A percentile compares a stretch with the other conserved stretches of the same genome.
These are phyloP conservation scores for Circinella minor DNA, from an alignment of 371 early-diverging fungal genomes.

Conservation along the genomic window DNA sequence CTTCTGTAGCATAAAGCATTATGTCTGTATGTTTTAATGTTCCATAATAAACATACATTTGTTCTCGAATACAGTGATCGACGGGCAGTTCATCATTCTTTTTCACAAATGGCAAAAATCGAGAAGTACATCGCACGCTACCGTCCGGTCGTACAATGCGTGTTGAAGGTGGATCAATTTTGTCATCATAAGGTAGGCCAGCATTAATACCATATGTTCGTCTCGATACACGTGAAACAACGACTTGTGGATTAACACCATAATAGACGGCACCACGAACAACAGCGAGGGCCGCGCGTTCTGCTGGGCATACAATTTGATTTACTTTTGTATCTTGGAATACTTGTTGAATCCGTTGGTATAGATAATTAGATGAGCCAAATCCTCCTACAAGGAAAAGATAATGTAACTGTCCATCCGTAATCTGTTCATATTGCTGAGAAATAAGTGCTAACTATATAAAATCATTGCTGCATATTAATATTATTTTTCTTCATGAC, in stretches of 20 bases:
- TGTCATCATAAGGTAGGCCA: slow-evolving; percentile 56
- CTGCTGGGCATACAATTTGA: slow-evolving; percentile 47
- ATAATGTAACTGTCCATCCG: slow-evolving; percentile 31
- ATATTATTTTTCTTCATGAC: too few species aligned
- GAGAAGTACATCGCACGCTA: slow-evolving; percentile 45
- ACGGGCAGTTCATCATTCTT: slow-evolving; percentile 46
- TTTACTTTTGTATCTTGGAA: slow-evolving; percentile 27
- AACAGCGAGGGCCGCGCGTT: slow-evolving; percentile 49
- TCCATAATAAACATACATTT: slow-evolving; percentile 57
- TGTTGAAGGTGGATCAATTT: slow-evolving; percentile 32
- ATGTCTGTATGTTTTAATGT: slow-evolving; percentile 47
- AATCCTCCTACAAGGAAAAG: slow-evolving; percentile 56
- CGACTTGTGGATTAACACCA: slow-evolving; percentile 54
- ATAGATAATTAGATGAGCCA: slow-evolving; percentile 53
- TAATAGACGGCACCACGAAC: slow-evolving; percentile 57
- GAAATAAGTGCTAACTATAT: slow-evolving; percentile 42
- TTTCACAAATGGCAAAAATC: slow-evolving; percentile 47
- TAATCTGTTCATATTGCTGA: slow-evolving; percentile 31
- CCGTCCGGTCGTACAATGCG: slow-evolving; percentile 50
- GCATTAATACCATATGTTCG: slow-evolving; percentile 67
- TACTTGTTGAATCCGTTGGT: slow-evolving; percentile 36
- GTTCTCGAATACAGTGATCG: slow-evolving; percentile 48
- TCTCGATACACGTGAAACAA: slow-evolving; percentile 60
- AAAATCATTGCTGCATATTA: neutral
- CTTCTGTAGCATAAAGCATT: slow-evolving; percentile 49